These are phyloP conservation scores for Thelephora ganbajun DNA, from an alignment of 768 basidiomycete species.

Conservation along the genomic window DNA sequence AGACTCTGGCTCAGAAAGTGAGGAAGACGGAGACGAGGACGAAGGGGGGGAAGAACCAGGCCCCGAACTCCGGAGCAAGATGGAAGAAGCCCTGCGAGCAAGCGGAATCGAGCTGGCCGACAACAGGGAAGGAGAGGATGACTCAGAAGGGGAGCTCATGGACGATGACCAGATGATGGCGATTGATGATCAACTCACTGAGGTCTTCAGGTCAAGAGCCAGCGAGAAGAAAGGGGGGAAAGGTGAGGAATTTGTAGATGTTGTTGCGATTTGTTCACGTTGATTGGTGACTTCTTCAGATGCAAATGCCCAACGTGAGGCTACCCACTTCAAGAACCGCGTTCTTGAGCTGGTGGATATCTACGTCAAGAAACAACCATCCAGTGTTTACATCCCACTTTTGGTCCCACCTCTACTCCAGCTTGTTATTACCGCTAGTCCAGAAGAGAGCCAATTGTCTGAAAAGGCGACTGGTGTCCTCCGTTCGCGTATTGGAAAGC, in stretches of 20 bases:
- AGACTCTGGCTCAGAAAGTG: conserved; percentile 12
- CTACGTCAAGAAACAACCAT: conserved; percentile 63
- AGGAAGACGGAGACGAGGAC: conserved; percentile 22
- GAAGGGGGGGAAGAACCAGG: conserved; percentile 36
- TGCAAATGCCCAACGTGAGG: conserved; percentile 67
- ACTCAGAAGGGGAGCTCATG: conserved; percentile 55
- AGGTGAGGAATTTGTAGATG: conserved; percentile 28
- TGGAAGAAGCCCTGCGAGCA: conserved; percentile 44
- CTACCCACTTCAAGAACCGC: conserved; percentile 91
- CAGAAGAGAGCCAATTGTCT: conserved; percentile 78
- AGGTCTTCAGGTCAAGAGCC: conserved; percentile 63
- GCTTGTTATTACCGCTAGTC: conserved; percentile 46
- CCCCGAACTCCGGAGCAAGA: conserved; percentile 53
- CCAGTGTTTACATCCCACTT: conserved; percentile 53
- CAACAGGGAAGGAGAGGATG: conserved; percentile 28
- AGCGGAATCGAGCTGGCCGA: conserved; percentile 45
- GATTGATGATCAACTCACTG: conserved; percentile 83
- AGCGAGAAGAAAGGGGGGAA: conserved; percentile 48
- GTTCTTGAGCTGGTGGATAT: conserved; percentile 90
- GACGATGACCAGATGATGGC: conserved; percentile 99
- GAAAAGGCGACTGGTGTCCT: conserved; percentile 80
- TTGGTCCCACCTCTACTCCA: conserved; percentile 68
- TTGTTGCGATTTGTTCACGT: not conserved
- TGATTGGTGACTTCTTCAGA: conserved; percentile 21
- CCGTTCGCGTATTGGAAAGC: conserved; percentile 55